A percentile compares a stretch with the other conserved stretches of the same genome.
phyloP scores from a whole-genome alignment of 768 basidiomycete species.

The Dioszegia crocea region DNA sequence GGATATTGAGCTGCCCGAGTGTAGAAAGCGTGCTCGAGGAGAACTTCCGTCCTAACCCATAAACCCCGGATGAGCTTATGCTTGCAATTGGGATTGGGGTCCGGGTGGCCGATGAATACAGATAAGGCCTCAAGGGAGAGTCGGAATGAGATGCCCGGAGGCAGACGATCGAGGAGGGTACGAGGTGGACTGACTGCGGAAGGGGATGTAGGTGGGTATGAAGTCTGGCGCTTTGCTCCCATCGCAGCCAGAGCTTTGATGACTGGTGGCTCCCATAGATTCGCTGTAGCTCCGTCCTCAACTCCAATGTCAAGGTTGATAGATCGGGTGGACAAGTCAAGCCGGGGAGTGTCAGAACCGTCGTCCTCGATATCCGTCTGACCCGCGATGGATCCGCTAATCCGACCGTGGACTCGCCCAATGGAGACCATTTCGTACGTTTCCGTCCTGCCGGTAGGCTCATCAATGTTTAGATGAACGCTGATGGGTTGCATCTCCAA shows the following conservation, averaged over 20 bases:
- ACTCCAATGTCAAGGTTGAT: constrained; percentile 55
- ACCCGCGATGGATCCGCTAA: constrained; percentile 30
- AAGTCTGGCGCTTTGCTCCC: constrained; percentile 36
- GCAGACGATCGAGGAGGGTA: constrained; percentile 52
- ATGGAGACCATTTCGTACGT: constrained; percentile 27
- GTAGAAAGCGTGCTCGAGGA: constrained; percentile 41
- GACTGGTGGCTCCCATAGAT: constrained; percentile 65
- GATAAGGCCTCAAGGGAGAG: constrained; percentile 62
- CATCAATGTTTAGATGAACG: constrained; percentile 25
- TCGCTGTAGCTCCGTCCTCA: constrained; percentile 59
- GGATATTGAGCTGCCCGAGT: constrained; percentile 28
- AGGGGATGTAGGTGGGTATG: constrained; percentile 15
- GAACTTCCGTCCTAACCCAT: constrained; percentile 27
- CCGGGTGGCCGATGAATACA: constrained; percentile 69
- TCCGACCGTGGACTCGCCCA: constrained; percentile 23
- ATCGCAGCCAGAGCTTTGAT: constrained; percentile 59
- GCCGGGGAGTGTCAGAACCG: constrained; percentile 10
- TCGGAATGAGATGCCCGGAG: constrained; percentile 59
- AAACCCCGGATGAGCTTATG: constrained; percentile 52
- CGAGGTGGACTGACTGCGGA: neutral
- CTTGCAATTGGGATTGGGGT: constrained; percentile 67
- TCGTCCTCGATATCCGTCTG: constrained; percentile 1
- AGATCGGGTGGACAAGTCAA: constrained; percentile 28
- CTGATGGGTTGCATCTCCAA: constrained; percentile 28
- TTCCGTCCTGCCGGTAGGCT: neutral